Evolutionary conservation across 1,139 yeast genomes (phyloP).

Genomic region (Hemisphaericaspora xylofermentans): DNA sequence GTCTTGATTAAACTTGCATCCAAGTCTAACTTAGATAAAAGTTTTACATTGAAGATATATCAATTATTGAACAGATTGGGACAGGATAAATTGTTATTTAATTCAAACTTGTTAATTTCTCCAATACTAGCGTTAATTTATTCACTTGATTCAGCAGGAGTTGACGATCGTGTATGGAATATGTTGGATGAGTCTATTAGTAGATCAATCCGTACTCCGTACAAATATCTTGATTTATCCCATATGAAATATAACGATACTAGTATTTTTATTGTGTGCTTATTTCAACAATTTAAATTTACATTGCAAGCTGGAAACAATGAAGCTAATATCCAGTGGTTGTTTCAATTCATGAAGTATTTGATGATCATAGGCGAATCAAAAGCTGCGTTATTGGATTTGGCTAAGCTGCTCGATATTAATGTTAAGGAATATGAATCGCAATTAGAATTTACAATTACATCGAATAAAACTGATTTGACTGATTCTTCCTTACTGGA

Average conservation of each 20-base stretch:
- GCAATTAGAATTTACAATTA: slow-evolving; percentile 4
- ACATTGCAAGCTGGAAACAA: slow-evolving; percentile 32
- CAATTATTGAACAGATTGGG: slow-evolving; percentile 23
- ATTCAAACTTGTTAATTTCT: slow-evolving; percentile 40
- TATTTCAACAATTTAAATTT: slow-evolving; percentile 73
- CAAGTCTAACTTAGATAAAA: slow-evolving; percentile 16
- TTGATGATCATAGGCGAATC: slow-evolving; percentile 58
- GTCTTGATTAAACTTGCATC: slow-evolving; percentile 52
- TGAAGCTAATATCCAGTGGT: slow-evolving; percentile 45
- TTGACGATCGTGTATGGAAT: slow-evolving; percentile 38
- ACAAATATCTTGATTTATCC: slow-evolving; percentile 74
- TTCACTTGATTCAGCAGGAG: slow-evolving; percentile 26
- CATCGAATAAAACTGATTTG: slow-evolving; percentile 3
- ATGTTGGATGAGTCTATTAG: slow-evolving; percentile 73
- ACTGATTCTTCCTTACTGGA: slow-evolving; percentile 16
- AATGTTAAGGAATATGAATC: slow-evolving; percentile 4
- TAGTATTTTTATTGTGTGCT: slow-evolving; percentile 66
- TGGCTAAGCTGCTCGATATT: slow-evolving; percentile 12
- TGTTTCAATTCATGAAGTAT: slow-evolving; percentile 44
- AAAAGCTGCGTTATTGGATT: slow-evolving; percentile 13
- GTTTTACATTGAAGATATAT: slow-evolving; percentile 24
- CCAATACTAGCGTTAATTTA: slow-evolving; percentile 45
- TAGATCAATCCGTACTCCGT: slow-evolving; percentile 71
- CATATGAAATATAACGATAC: slow-evolving; percentile 37
- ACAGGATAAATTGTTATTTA: slow-evolving; percentile 40